Base-by-base conservation (phyloP, 345 rosid species). In the Passiflora organensis region DNA sequence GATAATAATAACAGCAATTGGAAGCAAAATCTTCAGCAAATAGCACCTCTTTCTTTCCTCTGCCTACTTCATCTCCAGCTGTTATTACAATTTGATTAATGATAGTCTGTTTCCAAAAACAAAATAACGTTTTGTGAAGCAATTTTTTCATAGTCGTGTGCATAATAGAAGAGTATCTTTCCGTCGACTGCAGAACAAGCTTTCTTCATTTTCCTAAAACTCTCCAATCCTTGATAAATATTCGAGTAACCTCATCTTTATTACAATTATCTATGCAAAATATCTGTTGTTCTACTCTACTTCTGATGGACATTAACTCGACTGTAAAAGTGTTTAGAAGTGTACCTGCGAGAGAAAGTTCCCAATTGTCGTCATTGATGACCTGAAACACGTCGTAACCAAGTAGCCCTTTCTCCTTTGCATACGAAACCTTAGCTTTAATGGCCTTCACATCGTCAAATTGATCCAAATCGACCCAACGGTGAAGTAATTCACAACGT, bases 331-430 rank as follows among this genome's bases (percentile, higher is more conserved):
- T n/a, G n/a, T n/a, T n/a, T n/a, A n/a, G n/a, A n/a, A n/a, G n/a
- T n/a, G n/a, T 46, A 70, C 81, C 74, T 36, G 71, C 65, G 13
- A 18, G 51, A 13, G 81, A 74, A 60, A 82, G 84, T 43, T 10
- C 57, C 82, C 80, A 75, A 25, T 77, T 44, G 8, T 72, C 39
- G 51, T 82, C 82, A 56, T 58, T 56, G 8, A 17, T 0, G 5
- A 77, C 70, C 15, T 58, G 61, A 65, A 67, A 82, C 1, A 55
- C 77, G 19, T 0, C 37, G 54, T 74, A 82, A 44, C 84, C 87
- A 24, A 38, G 65, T 5, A 82, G 68, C 8, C 58, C 58, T 32
- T 72, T 74, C 1, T 36, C 58, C 72, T 49, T 69, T 32, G 78
- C 73, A 51, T 78, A 81, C 18, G 64, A 51, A 56, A 72, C 63